Evolutionary conservation across 176 grass and related monocot species (phyloP).

Genomic region (Cenchrus fungigraminus): DNA sequence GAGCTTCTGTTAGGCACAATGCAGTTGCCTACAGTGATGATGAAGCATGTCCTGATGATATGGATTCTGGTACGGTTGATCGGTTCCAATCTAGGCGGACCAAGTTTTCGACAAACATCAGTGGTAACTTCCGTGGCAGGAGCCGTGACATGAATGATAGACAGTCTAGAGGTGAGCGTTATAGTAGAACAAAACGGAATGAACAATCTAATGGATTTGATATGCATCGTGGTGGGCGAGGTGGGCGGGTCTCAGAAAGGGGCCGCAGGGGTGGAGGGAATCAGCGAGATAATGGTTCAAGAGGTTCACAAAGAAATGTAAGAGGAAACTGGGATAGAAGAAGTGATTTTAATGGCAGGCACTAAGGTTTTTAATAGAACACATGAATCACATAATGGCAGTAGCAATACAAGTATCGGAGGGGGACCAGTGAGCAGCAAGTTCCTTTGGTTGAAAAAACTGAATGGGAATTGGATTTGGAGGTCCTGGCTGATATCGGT

Average conservation of each 20-base stretch:
- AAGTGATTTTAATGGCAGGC: conserved; percentile 39
- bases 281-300: conserved; percentile 49
- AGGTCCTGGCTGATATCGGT: background rate
- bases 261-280: conserved; percentile 28
- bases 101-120: conserved; percentile 33
- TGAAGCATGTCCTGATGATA: conserved; percentile 47
- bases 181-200: conserved; percentile 37
- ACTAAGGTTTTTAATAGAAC: conserved; percentile 27
- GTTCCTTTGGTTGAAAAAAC: background rate
- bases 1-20: conserved; percentile 20
- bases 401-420: background rate
- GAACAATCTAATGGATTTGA: conserved; percentile 25
- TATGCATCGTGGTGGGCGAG: background rate
- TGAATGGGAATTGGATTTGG: conserved; percentile 14
- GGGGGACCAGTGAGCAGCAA: background rate
- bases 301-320: conserved; percentile 47
- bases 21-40: conserved; percentile 53
- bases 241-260: conserved; percentile 9
- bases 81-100: conserved; percentile 39
- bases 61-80: conserved; percentile 51
- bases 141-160: conserved; percentile 31
- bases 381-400: conserved; percentile 26
- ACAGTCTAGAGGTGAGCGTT: conserved; percentile 19
- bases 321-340: conserved; percentile 42
- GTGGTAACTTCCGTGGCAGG: conserved; percentile 26